Evolutionary conservation across 352 stramenopile species (phyloP).

Genomic region (Globisporangium irregulare): DNA sequence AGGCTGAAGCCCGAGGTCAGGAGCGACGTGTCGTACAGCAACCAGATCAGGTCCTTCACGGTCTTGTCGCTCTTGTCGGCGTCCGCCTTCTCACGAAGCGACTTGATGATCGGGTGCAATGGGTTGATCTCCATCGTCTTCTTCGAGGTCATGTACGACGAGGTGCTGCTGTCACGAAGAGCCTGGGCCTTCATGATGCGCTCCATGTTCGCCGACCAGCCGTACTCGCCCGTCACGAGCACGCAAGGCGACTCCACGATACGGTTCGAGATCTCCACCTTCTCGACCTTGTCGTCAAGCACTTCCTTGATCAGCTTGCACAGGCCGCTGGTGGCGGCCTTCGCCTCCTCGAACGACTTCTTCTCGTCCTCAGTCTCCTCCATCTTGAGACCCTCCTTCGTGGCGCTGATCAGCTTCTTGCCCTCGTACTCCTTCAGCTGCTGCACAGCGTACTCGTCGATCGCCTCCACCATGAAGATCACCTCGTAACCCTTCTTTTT

Average conservation of each 20-base stretch:
- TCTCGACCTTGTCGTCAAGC: conserved; percentile 99
- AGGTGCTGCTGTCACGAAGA: conserved; percentile 96
- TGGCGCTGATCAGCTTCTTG: conserved; percentile 99
- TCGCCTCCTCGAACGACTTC: conserved; percentile 98
- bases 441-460: conserved; percentile 99
- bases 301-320: conserved; percentile 99
- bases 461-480: conserved; percentile 99
- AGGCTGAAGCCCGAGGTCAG: conserved; percentile 99
- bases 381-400: conserved; percentile 97
- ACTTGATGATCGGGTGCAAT: conserved; percentile 98
- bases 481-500: conserved; percentile 99
- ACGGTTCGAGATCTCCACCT: conserved; percentile 99
- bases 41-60: conserved; percentile 99
- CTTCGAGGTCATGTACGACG: conserved; percentile 99
- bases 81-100: conserved; percentile 97
- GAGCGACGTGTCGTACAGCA: conserved; percentile 99
- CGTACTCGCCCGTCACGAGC: conserved; percentile 99
- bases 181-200: conserved; percentile 99
- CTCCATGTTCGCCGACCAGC: conserved; percentile 99
- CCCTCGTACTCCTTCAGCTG: conserved; percentile 99
- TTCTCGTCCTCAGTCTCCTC: conserved; percentile 97
- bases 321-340: conserved; percentile 95
- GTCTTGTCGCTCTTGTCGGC: conserved; percentile 99
- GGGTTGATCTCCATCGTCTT: conserved; percentile 99
- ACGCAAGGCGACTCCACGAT: conserved; percentile 98